These are phyloP conservation scores for Pelargonium nanum DNA, from an alignment of 345 rosid species.

Conservation along the genomic window DNA sequence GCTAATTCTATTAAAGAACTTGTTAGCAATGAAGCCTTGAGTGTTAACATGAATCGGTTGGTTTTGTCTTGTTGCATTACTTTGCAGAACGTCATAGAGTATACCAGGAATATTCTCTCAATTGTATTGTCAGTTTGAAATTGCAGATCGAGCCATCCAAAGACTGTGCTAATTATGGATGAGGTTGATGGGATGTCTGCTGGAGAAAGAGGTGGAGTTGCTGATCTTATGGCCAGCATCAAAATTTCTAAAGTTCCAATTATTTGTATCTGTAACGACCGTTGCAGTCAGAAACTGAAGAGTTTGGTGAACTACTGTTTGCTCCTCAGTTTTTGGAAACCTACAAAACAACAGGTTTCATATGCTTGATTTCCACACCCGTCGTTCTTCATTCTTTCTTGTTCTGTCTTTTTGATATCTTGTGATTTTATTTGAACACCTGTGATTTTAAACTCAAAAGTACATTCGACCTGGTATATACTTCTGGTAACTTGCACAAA, in stretches of 20 bases:
- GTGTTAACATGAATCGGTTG: constrained; percentile 52
- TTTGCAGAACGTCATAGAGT: background rate
- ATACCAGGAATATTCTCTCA: background rate
- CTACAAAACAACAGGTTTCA: constrained; percentile 87
- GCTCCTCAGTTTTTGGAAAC: constrained; percentile 73
- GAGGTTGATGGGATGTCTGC: constrained; percentile 99
- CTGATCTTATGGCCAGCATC: constrained; percentile 96
- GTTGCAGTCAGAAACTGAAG: constrained; percentile 93
- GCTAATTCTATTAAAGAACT: constrained; percentile 91
- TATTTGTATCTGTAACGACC: constrained; percentile 94
- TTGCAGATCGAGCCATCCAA: constrained; percentile 61
- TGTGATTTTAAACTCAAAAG: background rate
- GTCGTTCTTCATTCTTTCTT: constrained; percentile 4
- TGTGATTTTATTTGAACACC: background rate
- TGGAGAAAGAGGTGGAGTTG: constrained; percentile 96
- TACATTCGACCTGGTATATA: background rate
- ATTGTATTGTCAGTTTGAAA: constrained; percentile 10
- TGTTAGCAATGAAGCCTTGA: constrained; percentile 75
- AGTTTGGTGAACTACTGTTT: constrained; percentile 84
- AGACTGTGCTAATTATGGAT: constrained; percentile 90
- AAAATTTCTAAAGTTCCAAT: constrained; percentile 90
- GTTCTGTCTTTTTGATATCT: background rate
- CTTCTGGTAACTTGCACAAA: background rate
- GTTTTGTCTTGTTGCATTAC: constrained; percentile 3
- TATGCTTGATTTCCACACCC: constrained; percentile 5